phyloP scores from a whole-genome alignment of 441 rosid species.

The Gossypium davidsonii region DNA sequence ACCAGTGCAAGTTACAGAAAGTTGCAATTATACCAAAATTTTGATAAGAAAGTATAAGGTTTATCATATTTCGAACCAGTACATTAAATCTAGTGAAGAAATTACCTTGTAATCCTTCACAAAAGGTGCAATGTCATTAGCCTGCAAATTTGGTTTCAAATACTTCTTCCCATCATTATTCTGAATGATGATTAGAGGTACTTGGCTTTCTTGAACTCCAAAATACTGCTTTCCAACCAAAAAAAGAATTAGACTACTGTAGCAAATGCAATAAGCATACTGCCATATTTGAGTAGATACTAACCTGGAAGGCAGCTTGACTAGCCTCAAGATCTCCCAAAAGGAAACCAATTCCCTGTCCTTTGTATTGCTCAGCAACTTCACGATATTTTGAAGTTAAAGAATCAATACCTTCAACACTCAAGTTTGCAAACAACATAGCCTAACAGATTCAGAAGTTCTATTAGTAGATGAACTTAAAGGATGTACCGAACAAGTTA shows the following conservation, averaged over 20 bases:
- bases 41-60: neutral
- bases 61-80: neutral
- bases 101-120: conserved; percentile 79
- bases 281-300: conserved; percentile 13
- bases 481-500: neutral
- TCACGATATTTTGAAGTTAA: conserved; percentile 59
- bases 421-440: conserved; percentile 77
- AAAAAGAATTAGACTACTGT: neutral
- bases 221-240: conserved; percentile 57
- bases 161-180: conserved; percentile 64
- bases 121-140: conserved; percentile 74
- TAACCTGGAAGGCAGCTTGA: conserved; percentile 84
- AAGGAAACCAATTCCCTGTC: conserved; percentile 60
- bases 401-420: conserved; percentile 45
- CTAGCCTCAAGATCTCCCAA: conserved; percentile 76
- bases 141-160: conserved; percentile 57
- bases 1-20: neutral
- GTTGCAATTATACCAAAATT: neutral
- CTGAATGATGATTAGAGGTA: conserved; percentile 69
- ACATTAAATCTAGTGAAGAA: conserved; percentile 10
- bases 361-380: conserved; percentile 70
- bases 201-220: conserved; percentile 79
- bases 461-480: conserved; percentile 6
- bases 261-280: conserved; percentile 3
- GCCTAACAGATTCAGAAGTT: conserved; percentile 43